Evolutionary conservation across 2,329 filamentous ascomycete species (phyloP), one percentile per base, ranked within the genome.

Genomic region (Aspergillus pseudotamarii): DNA sequence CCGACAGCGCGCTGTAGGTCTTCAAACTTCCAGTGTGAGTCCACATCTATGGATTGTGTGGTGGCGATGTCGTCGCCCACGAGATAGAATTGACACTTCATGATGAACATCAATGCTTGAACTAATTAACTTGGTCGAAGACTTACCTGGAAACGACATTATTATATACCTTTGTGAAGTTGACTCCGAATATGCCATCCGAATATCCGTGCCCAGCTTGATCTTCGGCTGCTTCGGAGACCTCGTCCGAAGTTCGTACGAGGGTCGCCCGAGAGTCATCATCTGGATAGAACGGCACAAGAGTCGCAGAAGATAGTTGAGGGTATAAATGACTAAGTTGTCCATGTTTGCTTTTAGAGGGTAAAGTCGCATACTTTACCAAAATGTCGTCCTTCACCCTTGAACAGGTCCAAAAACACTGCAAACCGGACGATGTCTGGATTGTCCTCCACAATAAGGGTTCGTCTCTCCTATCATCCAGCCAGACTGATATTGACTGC

Each of bases 401-500:
- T 3, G 65, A 70, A 19, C 71, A 76, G 57, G 72, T 88, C 38
- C 80, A 82, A 6, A 73, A 73, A 32, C 85, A 88, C 73, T 83
- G 78, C 57, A 79, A 67, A 2, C 69, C 73, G 12, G 72, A 79
- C 10, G 82, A 86, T 69, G 69, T 81, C n/a, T 88, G 85, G 85
- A 80, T 87, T 67, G 75, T 82, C 23, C 79, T 88, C 26, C 83
- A 86, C 60, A 83, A 83, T 30, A 79, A 86, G 75, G 82, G 83
- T 84, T 57, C 23, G 19, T 50, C 60, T 51, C 11, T 10, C 38
- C 8, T 10, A 36, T 11, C 30, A 8, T 16, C 53, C 2, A 14
- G 28, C n/a, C 19, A 12, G 14, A 34, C 32, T 10, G 23, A 16
- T n/a, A n/a, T 32, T 36, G 41, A 48, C 38, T 53, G 14, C 32